phyloP scores from a whole-genome alignment of 306 rosid genomes.

The Gleditsia sinensis region DNA sequence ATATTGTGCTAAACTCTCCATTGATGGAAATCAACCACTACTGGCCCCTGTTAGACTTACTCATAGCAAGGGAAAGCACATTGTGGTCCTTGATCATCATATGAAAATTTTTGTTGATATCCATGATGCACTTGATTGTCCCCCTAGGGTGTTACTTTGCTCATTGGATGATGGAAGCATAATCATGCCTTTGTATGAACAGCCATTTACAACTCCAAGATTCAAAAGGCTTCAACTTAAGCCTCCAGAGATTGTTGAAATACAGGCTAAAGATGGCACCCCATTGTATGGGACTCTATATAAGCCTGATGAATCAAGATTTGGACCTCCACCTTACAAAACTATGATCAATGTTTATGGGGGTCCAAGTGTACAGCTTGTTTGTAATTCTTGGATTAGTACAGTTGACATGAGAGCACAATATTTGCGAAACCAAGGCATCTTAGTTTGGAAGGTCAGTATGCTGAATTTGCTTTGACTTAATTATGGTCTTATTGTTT shows the following conservation, averaged over 20 bases:
- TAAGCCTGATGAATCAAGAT: constrained; percentile 78
- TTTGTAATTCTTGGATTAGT: constrained; percentile 77
- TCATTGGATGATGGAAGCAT: constrained; percentile 83
- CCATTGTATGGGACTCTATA: constrained; percentile 75
- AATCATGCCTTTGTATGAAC: constrained; percentile 76
- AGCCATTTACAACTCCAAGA: constrained; percentile 57
- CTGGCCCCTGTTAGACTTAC: constrained; percentile 79
- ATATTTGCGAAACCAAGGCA: constrained; percentile 78
- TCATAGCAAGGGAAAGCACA: constrained; percentile 78
- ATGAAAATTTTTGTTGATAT: constrained; percentile 78
- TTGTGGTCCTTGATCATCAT: constrained; percentile 82
- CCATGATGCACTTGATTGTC: constrained; percentile 75
- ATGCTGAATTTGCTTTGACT: constrained; percentile 21
- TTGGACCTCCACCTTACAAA: constrained; percentile 96
- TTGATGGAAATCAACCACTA: constrained; percentile 58
- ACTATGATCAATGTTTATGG: constrained; percentile 92
- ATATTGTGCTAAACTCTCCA: constrained; percentile 63
- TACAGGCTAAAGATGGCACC: constrained; percentile 70
- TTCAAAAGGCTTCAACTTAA: constrained; percentile 78
- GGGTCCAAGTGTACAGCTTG: constrained; percentile 92
- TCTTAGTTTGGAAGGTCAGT: constrained; percentile 97
- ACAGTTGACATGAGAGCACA: constrained; percentile 96
- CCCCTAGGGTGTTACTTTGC: constrained; percentile 81
- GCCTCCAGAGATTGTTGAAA: constrained; percentile 73
- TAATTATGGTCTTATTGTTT: background rate